Conservation (phyloP, 345 rosid genomes). For the Eucalyptus lansdowneana region DNA sequence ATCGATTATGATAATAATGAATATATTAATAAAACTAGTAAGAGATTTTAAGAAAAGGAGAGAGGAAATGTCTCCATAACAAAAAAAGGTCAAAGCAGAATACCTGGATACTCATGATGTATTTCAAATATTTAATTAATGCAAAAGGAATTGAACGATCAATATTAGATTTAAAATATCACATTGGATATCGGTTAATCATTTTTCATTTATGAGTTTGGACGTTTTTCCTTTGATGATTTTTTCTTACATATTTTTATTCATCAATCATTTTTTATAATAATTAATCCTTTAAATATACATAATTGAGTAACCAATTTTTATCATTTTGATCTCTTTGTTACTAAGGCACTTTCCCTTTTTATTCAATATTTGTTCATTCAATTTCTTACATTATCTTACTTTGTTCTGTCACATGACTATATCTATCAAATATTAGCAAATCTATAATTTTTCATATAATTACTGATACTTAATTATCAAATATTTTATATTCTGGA, state of each 20-base stretch:
- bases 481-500: neutral
- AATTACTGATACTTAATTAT: neutral
- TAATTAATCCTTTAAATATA: neutral
- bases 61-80: neutral
- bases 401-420: neutral
- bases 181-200: neutral
- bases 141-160: neutral
- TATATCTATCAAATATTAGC: neutral
- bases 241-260: neutral
- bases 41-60: neutral
- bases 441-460: neutral
- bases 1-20: neutral
- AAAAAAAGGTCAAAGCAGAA: neutral
- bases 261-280: neutral
- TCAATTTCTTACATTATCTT: neutral
- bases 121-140: neutral
- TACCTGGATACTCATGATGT: neutral
- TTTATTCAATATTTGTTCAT: neutral
- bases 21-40: neutral
- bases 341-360: neutral
- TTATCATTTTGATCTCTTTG: neutral
- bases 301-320: neutral
- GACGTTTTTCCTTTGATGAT: neutral
- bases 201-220: neutral
- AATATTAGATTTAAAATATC: neutral